Evolutionary conservation across 192 early-diverging fungal species (phyloP).

Genomic region (Jimgerdemannia flammicorona): DNA sequence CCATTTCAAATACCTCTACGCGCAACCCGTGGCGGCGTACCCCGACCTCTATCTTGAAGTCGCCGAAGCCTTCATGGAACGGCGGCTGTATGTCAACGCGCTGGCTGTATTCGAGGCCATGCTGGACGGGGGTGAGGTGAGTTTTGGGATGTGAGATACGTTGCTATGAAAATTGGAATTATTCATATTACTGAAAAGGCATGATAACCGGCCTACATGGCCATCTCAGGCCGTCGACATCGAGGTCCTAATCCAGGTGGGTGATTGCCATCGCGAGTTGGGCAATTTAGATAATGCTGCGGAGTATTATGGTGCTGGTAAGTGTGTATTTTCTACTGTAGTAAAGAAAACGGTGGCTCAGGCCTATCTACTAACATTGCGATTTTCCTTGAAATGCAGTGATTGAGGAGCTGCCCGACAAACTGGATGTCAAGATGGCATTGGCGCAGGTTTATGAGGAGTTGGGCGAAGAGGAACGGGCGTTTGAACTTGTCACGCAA

Average conservation of each 20-base stretch:
- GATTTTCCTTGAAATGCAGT: constrained; percentile 21
- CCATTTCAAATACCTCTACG: constrained; percentile 64
- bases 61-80: constrained; percentile 67
- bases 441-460: constrained; percentile 73
- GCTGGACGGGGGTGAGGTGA: constrained; percentile 40
- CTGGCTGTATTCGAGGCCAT: constrained; percentile 53
- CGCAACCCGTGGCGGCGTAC: constrained; percentile 46
- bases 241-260: constrained; percentile 47
- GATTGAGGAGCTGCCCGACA: constrained; percentile 55
- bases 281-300: constrained; percentile 57
- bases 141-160: neutral
- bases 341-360: no score
- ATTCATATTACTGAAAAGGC: neutral
- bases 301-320: constrained; percentile 56
- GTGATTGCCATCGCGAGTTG: constrained; percentile 58
- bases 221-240: constrained; percentile 26
- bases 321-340: neutral
- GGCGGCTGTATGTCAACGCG: constrained; percentile 58
- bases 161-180: neutral
- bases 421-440: constrained; percentile 62
- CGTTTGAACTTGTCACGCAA: constrained; percentile 44
- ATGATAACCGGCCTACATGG: neutral
- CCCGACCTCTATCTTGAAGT: constrained; percentile 72
- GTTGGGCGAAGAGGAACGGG: constrained; percentile 52
- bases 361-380: neutral